phyloP scores from a whole-genome alignment of 2,329 filamentous ascomycete species.

The Pyrenophora seminiperda region DNA sequence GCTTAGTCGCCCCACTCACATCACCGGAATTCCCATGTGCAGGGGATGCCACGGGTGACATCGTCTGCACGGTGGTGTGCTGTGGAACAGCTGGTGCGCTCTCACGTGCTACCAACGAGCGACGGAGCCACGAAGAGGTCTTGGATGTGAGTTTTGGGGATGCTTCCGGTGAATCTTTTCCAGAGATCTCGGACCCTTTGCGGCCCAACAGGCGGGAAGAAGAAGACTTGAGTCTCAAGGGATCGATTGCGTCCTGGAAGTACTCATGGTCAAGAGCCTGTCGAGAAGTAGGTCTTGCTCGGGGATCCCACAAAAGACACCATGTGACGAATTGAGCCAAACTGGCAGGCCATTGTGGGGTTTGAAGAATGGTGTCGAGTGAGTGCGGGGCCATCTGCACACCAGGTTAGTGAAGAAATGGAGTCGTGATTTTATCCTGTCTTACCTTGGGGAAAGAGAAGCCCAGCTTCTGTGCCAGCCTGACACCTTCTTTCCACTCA shows the following conservation, averaged over 20 bases:
- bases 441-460: constrained; percentile 90
- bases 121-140: constrained; percentile 90
- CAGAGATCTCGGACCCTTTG: constrained; percentile 83
- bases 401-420: constrained; percentile 10
- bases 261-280: constrained; percentile 97
- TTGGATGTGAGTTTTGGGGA: constrained; percentile 72
- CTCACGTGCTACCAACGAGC: constrained; percentile 84
- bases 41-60: constrained; percentile 51
- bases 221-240: constrained; percentile 87
- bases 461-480: constrained; percentile 90
- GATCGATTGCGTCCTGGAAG: constrained; percentile 90
- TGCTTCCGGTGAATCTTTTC: constrained; percentile 61
- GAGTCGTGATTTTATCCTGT: not conserved
- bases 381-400: constrained; percentile 96
- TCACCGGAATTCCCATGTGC: constrained; percentile 53
- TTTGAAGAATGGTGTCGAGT: constrained; percentile 89
- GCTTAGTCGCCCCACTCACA: constrained; percentile 54
- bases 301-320: constrained; percentile 99
- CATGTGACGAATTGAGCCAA: constrained; percentile 94
- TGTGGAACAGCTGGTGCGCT: constrained; percentile 65
- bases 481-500: constrained; percentile 94
- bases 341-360: constrained; percentile 88
- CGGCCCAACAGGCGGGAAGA: constrained; percentile 82
- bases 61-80: constrained; percentile 49
- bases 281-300: constrained; percentile 83